Conservation (phyloP, 2,329 filamentous ascomycete genomes). For the Massarina eburnea region DNA sequence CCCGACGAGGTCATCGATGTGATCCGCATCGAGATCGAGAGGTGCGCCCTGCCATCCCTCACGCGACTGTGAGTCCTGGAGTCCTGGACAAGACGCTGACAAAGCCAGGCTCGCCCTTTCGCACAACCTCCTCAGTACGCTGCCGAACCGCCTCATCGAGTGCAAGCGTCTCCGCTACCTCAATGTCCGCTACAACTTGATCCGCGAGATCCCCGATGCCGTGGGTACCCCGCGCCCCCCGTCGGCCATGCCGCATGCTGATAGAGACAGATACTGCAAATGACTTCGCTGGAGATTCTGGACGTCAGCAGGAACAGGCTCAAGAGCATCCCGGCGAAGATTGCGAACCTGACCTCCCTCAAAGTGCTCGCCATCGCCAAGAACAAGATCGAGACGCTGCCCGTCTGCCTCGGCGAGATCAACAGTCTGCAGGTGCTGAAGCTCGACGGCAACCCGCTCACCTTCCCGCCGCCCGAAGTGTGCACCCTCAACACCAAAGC, state of each 20-base stretch:
- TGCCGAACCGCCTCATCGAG: conserved; percentile 72
- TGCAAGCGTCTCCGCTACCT: conserved; percentile 78
- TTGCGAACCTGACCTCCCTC: conserved; percentile 77
- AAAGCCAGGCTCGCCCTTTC: conserved; percentile 69
- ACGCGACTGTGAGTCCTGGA: too few relatives aligned
- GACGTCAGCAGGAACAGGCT: conserved; percentile 91
- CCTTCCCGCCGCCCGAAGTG: conserved; percentile 65
- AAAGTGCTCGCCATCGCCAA: conserved; percentile 87
- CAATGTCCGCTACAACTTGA: conserved; percentile 75
- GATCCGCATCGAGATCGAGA: conserved; percentile 72
- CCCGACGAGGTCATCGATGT: conserved; percentile 75
- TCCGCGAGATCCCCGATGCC: conserved; percentile 66
- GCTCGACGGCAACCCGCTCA: conserved; percentile 83
- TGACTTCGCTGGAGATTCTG: conserved; percentile 86
- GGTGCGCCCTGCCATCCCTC: conserved; percentile 48
- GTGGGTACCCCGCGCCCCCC: conserved; percentile 47
- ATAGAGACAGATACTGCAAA: conserved; percentile 72
- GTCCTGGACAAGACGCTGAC: conserved; percentile 20
- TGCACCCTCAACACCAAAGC: conserved; percentile 45
- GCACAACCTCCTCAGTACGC: conserved; percentile 73
- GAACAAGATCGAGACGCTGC: conserved; percentile 83
- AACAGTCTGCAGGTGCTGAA: conserved; percentile 85
- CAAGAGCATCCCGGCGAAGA: conserved; percentile 72
- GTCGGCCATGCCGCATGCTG: conserved; percentile 6
- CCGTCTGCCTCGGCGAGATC: conserved; percentile 85